Conservation (phyloP, 2,329 filamentous ascomycete genomes). For the Cladosporium velox region DNA sequence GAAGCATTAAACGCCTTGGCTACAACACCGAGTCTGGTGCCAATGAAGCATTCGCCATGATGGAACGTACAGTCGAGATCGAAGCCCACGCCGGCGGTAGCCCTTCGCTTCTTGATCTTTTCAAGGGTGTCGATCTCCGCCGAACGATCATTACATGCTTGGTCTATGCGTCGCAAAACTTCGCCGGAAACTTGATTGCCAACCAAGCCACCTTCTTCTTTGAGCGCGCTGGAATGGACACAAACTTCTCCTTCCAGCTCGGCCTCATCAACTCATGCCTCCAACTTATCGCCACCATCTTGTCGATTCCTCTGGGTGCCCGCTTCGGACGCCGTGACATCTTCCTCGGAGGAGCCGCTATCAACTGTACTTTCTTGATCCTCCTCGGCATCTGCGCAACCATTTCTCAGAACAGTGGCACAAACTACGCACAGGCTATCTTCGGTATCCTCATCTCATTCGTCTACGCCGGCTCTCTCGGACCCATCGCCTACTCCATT, state of each 20-base stretch:
- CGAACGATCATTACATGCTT: conserved; percentile 71
- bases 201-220: conserved; percentile 54
- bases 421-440: conserved; percentile 69
- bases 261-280: conserved; percentile 61
- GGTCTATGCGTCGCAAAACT: conserved; percentile 52
- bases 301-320: conserved; percentile 73
- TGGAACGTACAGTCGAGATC: conserved; percentile 82
- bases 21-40: conserved; percentile 71
- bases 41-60: conserved; percentile 86
- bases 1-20: conserved; percentile 64
- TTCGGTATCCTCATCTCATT: conserved; percentile 80
- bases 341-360: conserved; percentile 66
- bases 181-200: conserved; percentile 50
- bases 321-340: conserved; percentile 74
- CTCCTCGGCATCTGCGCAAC: conserved; percentile 77
- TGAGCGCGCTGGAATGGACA: conserved; percentile 45
- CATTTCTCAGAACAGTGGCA: conserved; percentile 62
- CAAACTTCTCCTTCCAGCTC: conserved; percentile 48
- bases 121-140: conserved; percentile 74
- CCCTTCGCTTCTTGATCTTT: conserved; percentile 78
- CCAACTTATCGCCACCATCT: conserved; percentile 78
- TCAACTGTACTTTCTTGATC: conserved; percentile 72
- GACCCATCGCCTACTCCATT: conserved; percentile 86
- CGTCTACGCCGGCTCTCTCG: conserved; percentile 82
- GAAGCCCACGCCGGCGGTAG: conserved; percentile 75